These are phyloP conservation scores for Stephania japonica DNA, from an alignment of 164 flowering plant genomes.

Conservation along the genomic window DNA sequence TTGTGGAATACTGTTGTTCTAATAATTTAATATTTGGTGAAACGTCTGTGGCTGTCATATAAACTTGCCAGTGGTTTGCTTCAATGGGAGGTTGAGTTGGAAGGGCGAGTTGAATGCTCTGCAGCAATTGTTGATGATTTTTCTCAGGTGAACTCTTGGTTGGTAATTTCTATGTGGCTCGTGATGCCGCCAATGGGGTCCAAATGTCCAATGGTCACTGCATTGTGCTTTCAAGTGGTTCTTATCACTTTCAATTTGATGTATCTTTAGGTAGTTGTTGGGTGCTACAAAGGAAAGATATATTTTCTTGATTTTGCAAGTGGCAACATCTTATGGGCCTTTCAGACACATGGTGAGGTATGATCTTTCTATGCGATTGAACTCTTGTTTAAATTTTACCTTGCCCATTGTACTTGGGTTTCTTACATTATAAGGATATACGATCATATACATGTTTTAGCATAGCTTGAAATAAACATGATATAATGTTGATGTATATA, in stretches of 20 bases:
- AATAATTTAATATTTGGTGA: neutral
- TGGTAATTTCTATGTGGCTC: neutral
- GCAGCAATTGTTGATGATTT: conserved; percentile 70
- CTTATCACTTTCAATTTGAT: conserved; percentile 2
- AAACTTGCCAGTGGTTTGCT: conserved; percentile 49
- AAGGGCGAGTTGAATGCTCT: conserved; percentile 82
- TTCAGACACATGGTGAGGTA: conserved; percentile 86
- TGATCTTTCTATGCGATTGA: neutral
- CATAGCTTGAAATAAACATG: too few species aligned
- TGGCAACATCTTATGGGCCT: conserved; percentile 69
- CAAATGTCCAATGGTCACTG: neutral
- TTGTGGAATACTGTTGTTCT: neutral
- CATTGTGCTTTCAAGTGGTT: neutral
- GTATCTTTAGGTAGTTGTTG: conserved; percentile 63
- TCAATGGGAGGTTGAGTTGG: conserved; percentile 58
- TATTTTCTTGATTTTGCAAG: conserved; percentile 66
- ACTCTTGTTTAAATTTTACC: too few species aligned
- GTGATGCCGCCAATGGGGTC: neutral
- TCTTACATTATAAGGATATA: too few species aligned
- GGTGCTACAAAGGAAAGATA: conserved; percentile 81
- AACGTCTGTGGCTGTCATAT: neutral
- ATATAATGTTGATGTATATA: too few species aligned
- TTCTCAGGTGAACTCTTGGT: conserved; percentile 50
- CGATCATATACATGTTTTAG: too few species aligned
- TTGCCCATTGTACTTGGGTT: too few species aligned